Evolutionary conservation across 1,139 yeast genomes (phyloP), one percentile per base, ranked within the genome.

Genomic region (Arxiozyma slooffiae): DNA sequence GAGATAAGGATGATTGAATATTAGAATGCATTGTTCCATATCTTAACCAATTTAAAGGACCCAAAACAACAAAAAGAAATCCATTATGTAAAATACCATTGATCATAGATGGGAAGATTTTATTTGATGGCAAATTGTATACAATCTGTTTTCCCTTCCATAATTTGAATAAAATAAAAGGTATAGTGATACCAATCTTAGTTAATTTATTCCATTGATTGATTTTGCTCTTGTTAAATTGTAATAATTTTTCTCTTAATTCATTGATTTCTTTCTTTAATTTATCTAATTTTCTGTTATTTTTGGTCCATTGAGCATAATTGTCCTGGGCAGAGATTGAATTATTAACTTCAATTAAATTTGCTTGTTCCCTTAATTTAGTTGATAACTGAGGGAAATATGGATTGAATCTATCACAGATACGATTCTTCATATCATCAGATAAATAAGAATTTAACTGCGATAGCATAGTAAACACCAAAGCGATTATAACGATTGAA

Each of bases 241-340:
- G 75, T 54, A 81, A 82, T 48, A 74, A 71, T 57, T 76, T 76
- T 34, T 89, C 73, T 56, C 80, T 75, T 50, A 79, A 62, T 17
- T 60, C 56, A 26, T 74, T 77, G 46, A 85, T 70, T 55, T 84
- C 80, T 11, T 70, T 72, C 48, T 74, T 73, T 50, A 86, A 65
- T 54, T 78, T 76, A 55, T 84, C 90, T 52, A 76, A 70, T 59
- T 77, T 78, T 48, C 98, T 77, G 61, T 88, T 90, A 56, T 90
- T 75, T 66, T 88, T 88, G 3, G 97, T 95, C 98, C 98, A 92
- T 61, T 79, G 82, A 46, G 97, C 97, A 67, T 90, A 92, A 60
- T 92, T 82, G 64, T 92, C 97, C 67, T 90, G 97, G 6, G 97
- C 94, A 54, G 89, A 80, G 17, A 90, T 77, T 8, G 75, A 61